Conservation (phyloP, 2,329 filamentous ascomycete genomes). For the Reticulascus tulasneorum region DNA sequence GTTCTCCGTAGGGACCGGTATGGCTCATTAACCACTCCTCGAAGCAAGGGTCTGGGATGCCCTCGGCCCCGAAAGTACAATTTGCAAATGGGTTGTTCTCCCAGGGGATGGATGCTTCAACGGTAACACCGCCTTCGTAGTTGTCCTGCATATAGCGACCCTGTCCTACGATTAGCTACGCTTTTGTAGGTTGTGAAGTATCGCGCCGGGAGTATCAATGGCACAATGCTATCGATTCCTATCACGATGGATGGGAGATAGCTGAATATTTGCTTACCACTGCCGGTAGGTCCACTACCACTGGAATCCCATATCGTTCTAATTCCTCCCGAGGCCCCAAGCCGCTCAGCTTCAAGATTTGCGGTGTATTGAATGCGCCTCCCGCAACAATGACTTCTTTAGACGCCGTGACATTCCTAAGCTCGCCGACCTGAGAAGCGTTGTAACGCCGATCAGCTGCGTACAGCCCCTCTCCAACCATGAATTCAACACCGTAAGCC, state of each 20-base stretch:
- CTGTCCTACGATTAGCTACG: neutral
- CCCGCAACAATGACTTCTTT: constrained; percentile 47
- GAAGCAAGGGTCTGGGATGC: constrained; percentile 28
- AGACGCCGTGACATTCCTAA: constrained; percentile 23
- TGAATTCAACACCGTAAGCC: constrained; percentile 46
- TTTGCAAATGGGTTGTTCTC: constrained; percentile 7
- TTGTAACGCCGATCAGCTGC: constrained; percentile 35
- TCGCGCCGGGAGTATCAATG: too few relatives aligned
- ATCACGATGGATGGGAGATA: neutral
- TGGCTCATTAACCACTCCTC: constrained; percentile 1
- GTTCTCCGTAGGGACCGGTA: neutral
- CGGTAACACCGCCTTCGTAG: constrained; percentile 30
- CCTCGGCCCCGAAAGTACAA: constrained; percentile 23
- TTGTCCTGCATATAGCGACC: constrained; percentile 20
- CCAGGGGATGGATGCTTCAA: constrained; percentile 13
- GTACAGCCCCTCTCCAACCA: constrained; percentile 43
- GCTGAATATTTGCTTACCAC: constrained; percentile 41
- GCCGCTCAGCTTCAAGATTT: constrained; percentile 49
- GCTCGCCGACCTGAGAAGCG: constrained; percentile 3
- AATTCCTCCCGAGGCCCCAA: constrained; percentile 39
- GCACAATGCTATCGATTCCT: neutral
- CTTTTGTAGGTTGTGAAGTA: constrained; percentile 21
- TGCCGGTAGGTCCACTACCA: constrained; percentile 50
- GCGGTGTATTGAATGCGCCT: constrained; percentile 50
- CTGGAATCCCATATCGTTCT: constrained; percentile 30